phyloP scores from a whole-genome alignment of 805 yeast species.

The Brettanomyces naardenensis region DNA sequence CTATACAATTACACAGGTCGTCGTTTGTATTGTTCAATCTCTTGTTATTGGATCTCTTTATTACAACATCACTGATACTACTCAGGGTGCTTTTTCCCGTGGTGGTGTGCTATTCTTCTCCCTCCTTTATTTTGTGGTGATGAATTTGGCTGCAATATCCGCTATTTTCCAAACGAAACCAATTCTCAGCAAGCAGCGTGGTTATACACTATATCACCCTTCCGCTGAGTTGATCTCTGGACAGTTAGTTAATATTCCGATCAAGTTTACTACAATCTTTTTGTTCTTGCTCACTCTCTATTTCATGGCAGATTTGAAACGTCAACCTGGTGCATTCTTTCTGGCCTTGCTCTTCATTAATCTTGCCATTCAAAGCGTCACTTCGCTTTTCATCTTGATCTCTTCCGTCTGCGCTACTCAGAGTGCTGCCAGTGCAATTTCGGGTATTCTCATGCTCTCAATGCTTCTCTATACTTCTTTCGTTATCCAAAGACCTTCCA shows the following conservation, averaged over 20 bases:
- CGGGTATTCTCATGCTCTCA: slow-evolving; percentile 47
- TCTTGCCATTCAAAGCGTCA: slow-evolving; percentile 34
- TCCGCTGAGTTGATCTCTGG: slow-evolving; percentile 57
- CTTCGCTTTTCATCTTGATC: slow-evolving; percentile 44
- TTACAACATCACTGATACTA: slow-evolving; percentile 40
- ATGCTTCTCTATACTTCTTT: slow-evolving; percentile 57
- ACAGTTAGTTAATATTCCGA: slow-evolving; percentile 49
- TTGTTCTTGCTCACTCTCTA: slow-evolving; percentile 39
- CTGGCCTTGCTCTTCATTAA: slow-evolving; percentile 35
- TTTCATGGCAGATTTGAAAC: slow-evolving; percentile 44
- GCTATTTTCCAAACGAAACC: slow-evolving; percentile 53
- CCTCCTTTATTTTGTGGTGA: slow-evolving; percentile 50
- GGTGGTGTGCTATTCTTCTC: slow-evolving; percentile 59
- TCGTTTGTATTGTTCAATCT: slow-evolving; percentile 49
- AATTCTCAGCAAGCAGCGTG: slow-evolving; percentile 55
- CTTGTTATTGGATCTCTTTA: slow-evolving; percentile 54
- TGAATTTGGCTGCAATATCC: slow-evolving; percentile 56
- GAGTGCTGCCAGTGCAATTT: slow-evolving; percentile 52
- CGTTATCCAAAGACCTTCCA: slow-evolving; percentile 48
- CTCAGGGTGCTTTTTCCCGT: slow-evolving; percentile 52
- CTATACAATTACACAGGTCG: slow-evolving; percentile 39
- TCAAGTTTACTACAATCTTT: slow-evolving; percentile 41
- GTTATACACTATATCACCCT: slow-evolving; percentile 57
- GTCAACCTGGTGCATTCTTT: slow-evolving; percentile 50
- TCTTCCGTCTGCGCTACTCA: slow-evolving; percentile 43